These are phyloP conservation scores for Trichoderma asperellum DNA, from an alignment of 2,329 filamentous ascomycete genomes.

Conservation along the genomic window DNA sequence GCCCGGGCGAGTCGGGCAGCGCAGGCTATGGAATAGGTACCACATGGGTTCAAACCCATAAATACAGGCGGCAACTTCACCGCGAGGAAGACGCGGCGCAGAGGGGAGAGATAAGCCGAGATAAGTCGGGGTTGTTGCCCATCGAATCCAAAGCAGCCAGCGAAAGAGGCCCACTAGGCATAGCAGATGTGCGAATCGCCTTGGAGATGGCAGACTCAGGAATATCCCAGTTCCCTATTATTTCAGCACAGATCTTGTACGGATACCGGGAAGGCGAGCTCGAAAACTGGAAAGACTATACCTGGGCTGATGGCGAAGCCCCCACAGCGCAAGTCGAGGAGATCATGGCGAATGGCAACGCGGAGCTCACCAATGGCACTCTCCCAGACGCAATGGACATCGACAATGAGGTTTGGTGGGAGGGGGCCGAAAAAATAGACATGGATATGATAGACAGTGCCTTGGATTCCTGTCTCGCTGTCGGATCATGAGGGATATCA, in stretches of 20 bases:
- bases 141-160: conserved; percentile 77
- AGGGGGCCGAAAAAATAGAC: conserved; percentile 59
- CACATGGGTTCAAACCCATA: conserved; percentile 76
- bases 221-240: conserved; percentile 75
- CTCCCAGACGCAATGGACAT: conserved; percentile 62
- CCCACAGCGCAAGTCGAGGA: conserved; percentile 36
- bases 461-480: conserved; percentile 60
- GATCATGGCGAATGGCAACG: conserved; percentile 44
- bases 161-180: conserved; percentile 71
- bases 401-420: conserved; percentile 64
- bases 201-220: conserved; percentile 76
- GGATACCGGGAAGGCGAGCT: conserved; percentile 77
- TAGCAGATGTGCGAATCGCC: conserved; percentile 77
- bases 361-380: conserved; percentile 51
- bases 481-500: conserved; percentile 42
- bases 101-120: conserved; percentile 73
- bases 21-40: conserved; percentile 67
- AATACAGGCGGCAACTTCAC: conserved; percentile 74
- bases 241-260: conserved; percentile 71
- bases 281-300: conserved; percentile 67
- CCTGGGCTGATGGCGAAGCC: conserved; percentile 51
- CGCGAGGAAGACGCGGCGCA: conserved; percentile 74
- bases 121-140: conserved; percentile 77
- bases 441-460: conserved; percentile 58
- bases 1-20: conserved; percentile 63